A percentile compares a stretch with the other conserved stretches of the same genome.
Conservation (phyloP, 257 asterid genomes). For the Ballota nigra region DNA sequence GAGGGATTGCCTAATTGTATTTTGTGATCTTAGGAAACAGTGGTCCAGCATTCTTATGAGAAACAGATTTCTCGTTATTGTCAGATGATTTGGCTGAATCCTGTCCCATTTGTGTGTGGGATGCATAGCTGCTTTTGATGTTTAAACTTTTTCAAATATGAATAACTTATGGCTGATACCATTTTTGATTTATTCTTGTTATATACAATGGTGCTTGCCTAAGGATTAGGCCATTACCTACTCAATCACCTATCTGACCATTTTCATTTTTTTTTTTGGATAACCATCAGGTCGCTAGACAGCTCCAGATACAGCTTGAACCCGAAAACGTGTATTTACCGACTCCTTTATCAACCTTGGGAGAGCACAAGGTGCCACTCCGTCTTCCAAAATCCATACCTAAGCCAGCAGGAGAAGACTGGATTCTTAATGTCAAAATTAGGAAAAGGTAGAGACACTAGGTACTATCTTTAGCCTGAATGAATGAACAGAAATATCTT, state of each 20-base stretch:
- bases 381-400: constrained; percentile 77
- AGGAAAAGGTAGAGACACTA: constrained; percentile 34
- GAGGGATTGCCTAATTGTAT: background rate
- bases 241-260: background rate
- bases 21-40: background rate
- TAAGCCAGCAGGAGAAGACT: constrained; percentile 63
- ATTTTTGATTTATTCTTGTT: background rate
- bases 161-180: background rate
- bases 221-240: too few relatives aligned
- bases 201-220: background rate
- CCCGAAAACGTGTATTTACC: constrained; percentile 67
- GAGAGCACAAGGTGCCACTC: constrained; percentile 79
- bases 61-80: background rate
- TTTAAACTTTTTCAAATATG: background rate
- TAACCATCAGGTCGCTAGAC: constrained; percentile 57
- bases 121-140: background rate
- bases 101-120: background rate
- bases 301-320: constrained; percentile 66
- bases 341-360: constrained; percentile 57
- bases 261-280: background rate
- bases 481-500: constrained; percentile 6
- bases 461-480: background rate
- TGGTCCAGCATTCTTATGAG: background rate
- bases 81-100: background rate
- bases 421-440: constrained; percentile 43